Evolutionary conservation across 2,329 filamentous ascomycete species (phyloP).

Genomic region (Cercospora janseana): DNA sequence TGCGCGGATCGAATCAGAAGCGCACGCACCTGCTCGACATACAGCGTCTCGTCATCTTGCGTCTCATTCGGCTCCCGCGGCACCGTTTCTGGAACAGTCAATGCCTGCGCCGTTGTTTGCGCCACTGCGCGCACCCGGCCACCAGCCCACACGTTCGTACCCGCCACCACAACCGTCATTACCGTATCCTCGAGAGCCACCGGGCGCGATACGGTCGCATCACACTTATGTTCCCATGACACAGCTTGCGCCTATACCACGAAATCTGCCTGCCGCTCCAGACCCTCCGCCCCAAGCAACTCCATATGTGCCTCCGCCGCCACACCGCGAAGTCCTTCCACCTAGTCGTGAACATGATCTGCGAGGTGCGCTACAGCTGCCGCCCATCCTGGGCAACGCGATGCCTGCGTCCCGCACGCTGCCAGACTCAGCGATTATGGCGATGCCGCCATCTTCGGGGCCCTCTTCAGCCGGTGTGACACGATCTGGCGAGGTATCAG

Average conservation of each 20-base stretch:
- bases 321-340: too few species aligned
- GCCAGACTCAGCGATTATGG: background rate
- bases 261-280: constrained; percentile 12
- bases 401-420: background rate
- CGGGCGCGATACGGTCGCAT: constrained; percentile 4
- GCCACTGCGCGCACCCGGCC: constrained; percentile 21
- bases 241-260: constrained; percentile 6
- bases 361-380: constrained; percentile 26
- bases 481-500: constrained; percentile 18
- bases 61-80: constrained; percentile 26
- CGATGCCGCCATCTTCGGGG: too few species aligned
- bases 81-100: constrained; percentile 21
- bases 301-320: constrained; percentile 18
- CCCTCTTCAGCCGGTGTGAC: too few species aligned
- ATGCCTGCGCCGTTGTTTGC: constrained; percentile 17
- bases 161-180: constrained; percentile 19
- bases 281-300: background rate
- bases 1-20: constrained; percentile 8
- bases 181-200: constrained; percentile 19
- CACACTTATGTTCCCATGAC: constrained; percentile 6
- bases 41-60: constrained; percentile 18
- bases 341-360: too few species aligned
- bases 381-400: constrained; percentile 28
- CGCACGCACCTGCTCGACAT: constrained; percentile 15
- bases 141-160: constrained; percentile 23